Conservation (phyloP, 805 yeast species). For the Nakazawaea ambrosiae region DNA sequence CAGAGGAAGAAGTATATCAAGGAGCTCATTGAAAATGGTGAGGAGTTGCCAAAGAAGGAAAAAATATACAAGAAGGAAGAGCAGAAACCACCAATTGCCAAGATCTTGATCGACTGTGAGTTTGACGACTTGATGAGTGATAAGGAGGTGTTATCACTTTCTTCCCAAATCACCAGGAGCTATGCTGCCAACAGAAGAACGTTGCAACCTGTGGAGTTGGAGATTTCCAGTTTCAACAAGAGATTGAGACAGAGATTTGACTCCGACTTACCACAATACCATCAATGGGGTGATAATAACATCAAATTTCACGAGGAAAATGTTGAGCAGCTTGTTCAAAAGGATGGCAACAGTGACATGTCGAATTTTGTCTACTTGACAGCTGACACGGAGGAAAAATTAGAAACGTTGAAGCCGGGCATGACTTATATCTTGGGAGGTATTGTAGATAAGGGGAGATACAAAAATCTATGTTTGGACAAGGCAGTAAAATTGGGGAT, state of each 20-base stretch:
- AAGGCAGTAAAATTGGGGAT: slow-evolving; percentile 75
- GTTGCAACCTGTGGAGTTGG: slow-evolving; percentile 47
- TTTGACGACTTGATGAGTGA: slow-evolving; percentile 88
- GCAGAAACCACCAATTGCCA: slow-evolving; percentile 43
- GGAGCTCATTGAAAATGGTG: slow-evolving; percentile 31
- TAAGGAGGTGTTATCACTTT: slow-evolving; percentile 59
- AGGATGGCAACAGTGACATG: slow-evolving; percentile 22
- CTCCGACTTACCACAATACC: slow-evolving; percentile 47
- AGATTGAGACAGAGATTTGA: slow-evolving; percentile 65
- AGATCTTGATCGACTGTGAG: slow-evolving; percentile 76
- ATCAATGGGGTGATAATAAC: slow-evolving; percentile 57
- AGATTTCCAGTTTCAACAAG: slow-evolving; percentile 60
- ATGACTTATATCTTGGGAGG: slow-evolving; percentile 89
- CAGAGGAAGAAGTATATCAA: slow-evolving; percentile 22
- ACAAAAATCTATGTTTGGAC: slow-evolving; percentile 69
- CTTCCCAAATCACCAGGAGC: slow-evolving; percentile 74
- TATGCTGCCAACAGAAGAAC: slow-evolving; percentile 73
- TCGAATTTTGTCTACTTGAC: slow-evolving; percentile 60
- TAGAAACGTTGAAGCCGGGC: slow-evolving; percentile 59
- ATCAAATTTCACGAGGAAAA: slow-evolving; percentile 41
- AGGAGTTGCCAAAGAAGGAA: slow-evolving; percentile 24
- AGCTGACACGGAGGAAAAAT: slow-evolving; percentile 74
- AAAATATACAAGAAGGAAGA: slow-evolving; percentile 31
- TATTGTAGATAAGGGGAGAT: slow-evolving; percentile 90
- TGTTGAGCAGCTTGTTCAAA: slow-evolving; percentile 21